These are phyloP conservation scores for Corchorus olitorius DNA, from an alignment of 345 rosid species.

Conservation along the genomic window DNA sequence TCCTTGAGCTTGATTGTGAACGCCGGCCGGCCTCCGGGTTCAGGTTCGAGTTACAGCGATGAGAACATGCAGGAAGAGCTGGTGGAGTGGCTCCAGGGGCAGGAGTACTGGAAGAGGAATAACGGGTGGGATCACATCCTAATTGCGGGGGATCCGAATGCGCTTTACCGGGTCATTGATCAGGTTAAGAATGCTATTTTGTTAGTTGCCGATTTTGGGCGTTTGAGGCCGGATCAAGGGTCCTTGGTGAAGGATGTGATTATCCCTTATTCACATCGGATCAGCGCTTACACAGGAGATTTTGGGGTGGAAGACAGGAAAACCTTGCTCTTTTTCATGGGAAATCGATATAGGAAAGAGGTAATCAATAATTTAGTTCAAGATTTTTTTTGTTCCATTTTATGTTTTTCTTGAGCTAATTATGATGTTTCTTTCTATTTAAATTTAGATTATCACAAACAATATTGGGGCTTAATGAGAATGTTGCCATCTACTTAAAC, in stretches of 20 bases:
- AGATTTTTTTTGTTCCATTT: neutral
- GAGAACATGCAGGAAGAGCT: slow-evolving; percentile 82
- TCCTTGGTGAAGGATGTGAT: slow-evolving; percentile 90
- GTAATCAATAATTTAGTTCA: slow-evolving; percentile 33
- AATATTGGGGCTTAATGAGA: neutral
- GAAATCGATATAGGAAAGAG: slow-evolving; percentile 92
- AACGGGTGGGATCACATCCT: slow-evolving; percentile 80
- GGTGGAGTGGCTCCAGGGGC: slow-evolving; percentile 80
- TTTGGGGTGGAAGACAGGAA: slow-evolving; percentile 58
- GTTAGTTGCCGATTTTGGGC: slow-evolving; percentile 80
- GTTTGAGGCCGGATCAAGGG: slow-evolving; percentile 82
- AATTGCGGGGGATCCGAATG: slow-evolving; percentile 92
- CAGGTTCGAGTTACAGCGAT: slow-evolving; percentile 65
- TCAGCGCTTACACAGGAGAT: slow-evolving; percentile 67
- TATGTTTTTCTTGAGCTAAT: neutral
- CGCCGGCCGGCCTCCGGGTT: slow-evolving; percentile 39
- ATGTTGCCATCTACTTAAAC: neutral
- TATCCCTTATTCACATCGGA: slow-evolving; percentile 86
- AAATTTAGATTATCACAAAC: neutral
- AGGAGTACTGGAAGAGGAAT: slow-evolving; percentile 82
- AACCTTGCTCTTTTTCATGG: slow-evolving; percentile 94
- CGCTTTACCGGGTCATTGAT: slow-evolving; percentile 63
- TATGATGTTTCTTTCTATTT: neutral
- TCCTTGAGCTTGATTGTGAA: slow-evolving; percentile 82
- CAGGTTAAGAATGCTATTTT: slow-evolving; percentile 67